phyloP scores from a whole-genome alignment of 345 rosid species.

The Moringa oleifera region DNA sequence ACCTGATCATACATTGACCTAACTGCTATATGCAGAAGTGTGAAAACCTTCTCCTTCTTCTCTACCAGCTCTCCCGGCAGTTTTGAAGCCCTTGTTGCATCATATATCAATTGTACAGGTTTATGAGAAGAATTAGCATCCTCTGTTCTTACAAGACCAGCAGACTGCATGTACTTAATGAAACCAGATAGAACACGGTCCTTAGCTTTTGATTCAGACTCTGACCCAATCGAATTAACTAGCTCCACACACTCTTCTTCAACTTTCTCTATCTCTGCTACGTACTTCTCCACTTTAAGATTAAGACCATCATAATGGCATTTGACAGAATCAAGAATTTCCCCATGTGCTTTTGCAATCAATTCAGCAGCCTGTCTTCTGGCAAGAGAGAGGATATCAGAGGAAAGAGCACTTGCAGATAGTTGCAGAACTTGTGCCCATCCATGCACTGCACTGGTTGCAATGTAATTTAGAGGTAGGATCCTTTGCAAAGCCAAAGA shows the following conservation, averaged over 20 bases:
- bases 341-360: conserved; percentile 41
- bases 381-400: conserved; percentile 61
- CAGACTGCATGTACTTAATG: conserved; percentile 61
- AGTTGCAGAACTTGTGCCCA: conserved; percentile 79
- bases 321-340: conserved; percentile 46
- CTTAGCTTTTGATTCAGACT: conserved; percentile 67
- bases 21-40: conserved; percentile 49
- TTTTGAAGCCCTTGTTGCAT: conserved; percentile 31
- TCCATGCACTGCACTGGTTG: conserved; percentile 64
- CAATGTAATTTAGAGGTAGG: conserved; percentile 72
- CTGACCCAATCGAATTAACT: conserved; percentile 51
- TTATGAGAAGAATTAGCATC: conserved; percentile 30
- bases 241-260: conserved; percentile 61
- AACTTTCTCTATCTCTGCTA: conserved; percentile 50
- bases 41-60: conserved; percentile 54
- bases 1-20: conserved; percentile 53
- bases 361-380: conserved; percentile 75
- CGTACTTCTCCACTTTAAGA: conserved; percentile 50
- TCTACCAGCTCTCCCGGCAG: conserved; percentile 34
- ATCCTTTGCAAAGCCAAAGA: conserved; percentile 75
- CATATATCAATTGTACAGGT: conserved; percentile 28
- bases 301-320: conserved; percentile 52
- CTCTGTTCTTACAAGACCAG: conserved; percentile 44
- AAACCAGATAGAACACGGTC: conserved; percentile 66
- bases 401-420: conserved; percentile 62